Base-by-base conservation (phyloP, 2,329 filamentous ascomycete species). In the Cryphonectria carpinicola region DNA sequence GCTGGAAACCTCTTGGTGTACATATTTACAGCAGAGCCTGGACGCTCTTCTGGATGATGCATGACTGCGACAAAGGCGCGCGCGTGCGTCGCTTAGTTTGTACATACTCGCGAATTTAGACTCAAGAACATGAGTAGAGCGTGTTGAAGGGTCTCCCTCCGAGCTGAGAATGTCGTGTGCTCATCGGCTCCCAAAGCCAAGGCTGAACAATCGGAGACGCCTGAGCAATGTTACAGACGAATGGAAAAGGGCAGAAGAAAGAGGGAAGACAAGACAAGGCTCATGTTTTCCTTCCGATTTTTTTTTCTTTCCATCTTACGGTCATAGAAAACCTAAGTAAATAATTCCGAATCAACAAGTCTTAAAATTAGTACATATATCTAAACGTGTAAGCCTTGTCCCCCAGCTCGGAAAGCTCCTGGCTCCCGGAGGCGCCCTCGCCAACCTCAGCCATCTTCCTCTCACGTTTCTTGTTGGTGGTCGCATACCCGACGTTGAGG, bases 321-420 rank as follows among this genome's bases (percentile, higher is more conserved):
- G 2, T 11, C 10, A 39, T 39, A 17, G 22, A 8, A 54, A 56
- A 3, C n/a, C 11, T 13, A 7, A 13, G 11, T 17, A 28, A 2
- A 17, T 10, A 2, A 7, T 8, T 4, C 52, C n/a, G 4, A 14
- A 54, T 3, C 52, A 28, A 13, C 25, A 54, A 54, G 52, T 22
- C 25, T 3, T 6, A 1, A 4, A 2, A 32, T 56, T 14, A 56
- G 52, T 56, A 10, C 58, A 39, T 61, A n/a, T 61, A 61, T n/a
- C 58, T 61, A 22, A 61, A 61, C 1, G 58, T 61, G 11, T 37
- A 35, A 39, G 58, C 58, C 58, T 61, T 61, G 32, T 61, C 58
- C 10, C 58, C 58, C 6, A 37, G 35, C 14, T 61, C 58, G 0
- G 58, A 35, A 2, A 61, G 19, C 22, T 39, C 32, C 19, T 39